Evolutionary conservation across 2,329 filamentous ascomycete genomes (phyloP).

Genomic region (Tolypocladium pustulatum): DNA sequence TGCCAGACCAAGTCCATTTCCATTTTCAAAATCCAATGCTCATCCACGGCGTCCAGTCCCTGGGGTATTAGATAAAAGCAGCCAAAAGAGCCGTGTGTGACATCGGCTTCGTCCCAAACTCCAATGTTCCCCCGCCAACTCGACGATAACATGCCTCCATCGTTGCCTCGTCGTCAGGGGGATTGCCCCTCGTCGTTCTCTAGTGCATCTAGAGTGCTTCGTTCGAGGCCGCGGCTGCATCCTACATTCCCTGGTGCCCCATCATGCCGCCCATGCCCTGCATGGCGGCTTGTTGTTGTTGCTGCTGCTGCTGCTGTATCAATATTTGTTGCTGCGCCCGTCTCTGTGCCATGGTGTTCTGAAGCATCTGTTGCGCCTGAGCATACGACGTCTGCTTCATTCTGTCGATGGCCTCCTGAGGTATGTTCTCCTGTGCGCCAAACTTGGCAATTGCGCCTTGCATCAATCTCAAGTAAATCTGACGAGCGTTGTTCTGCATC

Average conservation of each 20-base stretch:
- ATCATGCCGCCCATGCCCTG: slow-evolving; percentile 46
- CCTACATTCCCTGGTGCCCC: slow-evolving; percentile 38
- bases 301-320: slow-evolving; percentile 28
- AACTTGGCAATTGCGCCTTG: slow-evolving; percentile 20
- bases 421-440: slow-evolving; percentile 33
- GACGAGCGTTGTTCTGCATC: slow-evolving; percentile 21
- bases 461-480: slow-evolving; percentile 30
- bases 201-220: not conserved
- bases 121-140: not conserved
- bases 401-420: slow-evolving; percentile 31
- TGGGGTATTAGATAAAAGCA: slow-evolving; percentile 2
- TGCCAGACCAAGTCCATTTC: not conserved
- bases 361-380: slow-evolving; percentile 26
- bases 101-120: not conserved
- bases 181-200: not conserved
- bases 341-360: slow-evolving; percentile 20
- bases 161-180: not conserved
- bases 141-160: not conserved
- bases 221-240: not conserved
- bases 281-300: slow-evolving; percentile 26
- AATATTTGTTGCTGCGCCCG: slow-evolving; percentile 22
- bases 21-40: not conserved
- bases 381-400: slow-evolving; percentile 31
- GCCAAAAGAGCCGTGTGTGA: not conserved
- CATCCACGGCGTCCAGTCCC: not conserved